Evolutionary conservation across 2,329 filamentous ascomycete genomes (phyloP).

Genomic region (Purpureocillium takamizusanense): DNA sequence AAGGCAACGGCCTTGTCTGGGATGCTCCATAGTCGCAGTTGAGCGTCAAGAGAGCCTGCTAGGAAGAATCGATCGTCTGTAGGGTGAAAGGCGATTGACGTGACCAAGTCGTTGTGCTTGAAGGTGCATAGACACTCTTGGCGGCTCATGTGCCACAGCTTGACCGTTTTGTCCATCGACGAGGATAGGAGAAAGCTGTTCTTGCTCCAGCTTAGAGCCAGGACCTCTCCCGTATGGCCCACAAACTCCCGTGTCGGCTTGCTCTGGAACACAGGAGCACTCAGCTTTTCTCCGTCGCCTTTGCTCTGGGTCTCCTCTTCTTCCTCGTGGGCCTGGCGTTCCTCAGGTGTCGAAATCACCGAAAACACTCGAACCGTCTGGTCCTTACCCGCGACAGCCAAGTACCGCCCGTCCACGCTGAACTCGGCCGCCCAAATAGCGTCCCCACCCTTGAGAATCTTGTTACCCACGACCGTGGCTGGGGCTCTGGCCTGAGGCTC

Average conservation of each 20-base stretch:
- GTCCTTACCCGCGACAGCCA: slow-evolving; percentile 90
- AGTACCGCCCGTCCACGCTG: slow-evolving; percentile 80
- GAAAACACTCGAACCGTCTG: slow-evolving; percentile 79
- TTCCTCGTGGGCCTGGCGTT: slow-evolving; percentile 64
- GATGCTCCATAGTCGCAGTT: slow-evolving; percentile 89
- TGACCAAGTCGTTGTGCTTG: slow-evolving; percentile 90
- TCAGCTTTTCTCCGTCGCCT: slow-evolving; percentile 51
- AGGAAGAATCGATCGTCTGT: slow-evolving; percentile 94
- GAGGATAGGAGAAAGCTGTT: slow-evolving; percentile 95
- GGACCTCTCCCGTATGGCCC: slow-evolving; percentile 75
- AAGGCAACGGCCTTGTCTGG: slow-evolving; percentile 91
- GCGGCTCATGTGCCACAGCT: slow-evolving; percentile 84
- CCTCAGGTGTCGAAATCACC: slow-evolving; percentile 74
- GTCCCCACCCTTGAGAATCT: slow-evolving; percentile 38
- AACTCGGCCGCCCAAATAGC: slow-evolving; percentile 92
- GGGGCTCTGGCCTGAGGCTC: slow-evolving; percentile 19
- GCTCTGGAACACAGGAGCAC: slow-evolving; percentile 80
- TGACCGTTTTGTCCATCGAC: slow-evolving; percentile 96
- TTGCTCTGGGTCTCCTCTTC: slow-evolving; percentile 33
- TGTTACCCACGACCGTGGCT: slow-evolving; percentile 29
- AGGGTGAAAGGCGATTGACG: slow-evolving; percentile 89
- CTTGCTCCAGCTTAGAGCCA: slow-evolving; percentile 97
- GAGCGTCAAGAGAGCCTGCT: slow-evolving; percentile 83
- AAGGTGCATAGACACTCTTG: slow-evolving; percentile 86
- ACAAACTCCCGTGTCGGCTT: slow-evolving; percentile 71